Evolutionary conservation across 768 basidiomycete genomes (phyloP).

Genomic region (Nidularia pulvinata): DNA sequence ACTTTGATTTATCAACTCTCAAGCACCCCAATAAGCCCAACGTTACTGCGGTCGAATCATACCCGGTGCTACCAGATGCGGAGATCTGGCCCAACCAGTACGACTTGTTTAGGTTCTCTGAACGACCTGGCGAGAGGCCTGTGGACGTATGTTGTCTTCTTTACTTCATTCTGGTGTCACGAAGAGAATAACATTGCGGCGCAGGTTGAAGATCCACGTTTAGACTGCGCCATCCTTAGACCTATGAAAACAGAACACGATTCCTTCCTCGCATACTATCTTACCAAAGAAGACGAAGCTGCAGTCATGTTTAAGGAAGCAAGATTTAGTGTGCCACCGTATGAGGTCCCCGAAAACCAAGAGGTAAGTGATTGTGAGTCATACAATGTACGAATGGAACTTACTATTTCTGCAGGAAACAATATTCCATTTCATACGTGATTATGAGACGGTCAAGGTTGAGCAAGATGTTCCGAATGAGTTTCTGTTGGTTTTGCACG

Average conservation of each 20-base stretch:
- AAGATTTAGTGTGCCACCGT: constrained; percentile 38
- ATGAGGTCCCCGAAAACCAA: constrained; percentile 50
- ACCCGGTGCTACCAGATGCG: constrained; percentile 80
- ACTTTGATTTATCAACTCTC: constrained; percentile 57
- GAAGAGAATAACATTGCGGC: too few species aligned
- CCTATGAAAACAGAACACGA: constrained; percentile 90
- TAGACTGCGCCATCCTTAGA: constrained; percentile 84
- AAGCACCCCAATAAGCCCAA: constrained; percentile 80
- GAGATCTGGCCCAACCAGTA: constrained; percentile 91
- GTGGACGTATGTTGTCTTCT: constrained; percentile 54
- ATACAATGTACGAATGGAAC: background rate
- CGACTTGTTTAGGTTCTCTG: constrained; percentile 84
- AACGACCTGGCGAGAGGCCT: constrained; percentile 79
- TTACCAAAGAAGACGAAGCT: constrained; percentile 74
- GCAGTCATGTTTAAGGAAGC: constrained; percentile 66
- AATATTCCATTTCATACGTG: constrained; percentile 74
- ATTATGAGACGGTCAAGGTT: constrained; percentile 86
- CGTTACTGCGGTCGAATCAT: constrained; percentile 77
- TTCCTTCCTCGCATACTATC: constrained; percentile 85
- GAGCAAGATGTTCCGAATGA: constrained; percentile 88
- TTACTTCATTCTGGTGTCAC: background rate
- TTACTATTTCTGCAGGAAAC: constrained; percentile 46
- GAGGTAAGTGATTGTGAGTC: constrained; percentile 36
- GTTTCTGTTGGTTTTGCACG: constrained; percentile 75
- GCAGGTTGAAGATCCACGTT: constrained; percentile 74